Conservation (phyloP, 2,329 filamentous ascomycete species). For the Ilyonectria destructans region DNA sequence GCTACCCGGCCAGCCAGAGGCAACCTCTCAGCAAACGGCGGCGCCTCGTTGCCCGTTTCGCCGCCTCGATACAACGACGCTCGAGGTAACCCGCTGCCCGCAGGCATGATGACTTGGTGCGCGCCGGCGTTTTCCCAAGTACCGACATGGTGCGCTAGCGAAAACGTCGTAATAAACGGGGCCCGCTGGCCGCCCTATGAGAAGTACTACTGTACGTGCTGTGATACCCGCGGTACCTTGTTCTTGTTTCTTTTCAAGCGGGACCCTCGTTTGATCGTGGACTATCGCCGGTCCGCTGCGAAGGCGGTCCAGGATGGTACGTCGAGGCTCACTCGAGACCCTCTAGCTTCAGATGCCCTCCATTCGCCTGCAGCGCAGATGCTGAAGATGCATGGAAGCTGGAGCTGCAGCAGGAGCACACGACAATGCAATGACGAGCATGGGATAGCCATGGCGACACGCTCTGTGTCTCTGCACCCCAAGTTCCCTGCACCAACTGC, state of each 20-base stretch:
- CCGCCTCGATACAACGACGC: constrained; percentile 16
- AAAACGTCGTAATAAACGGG: constrained; percentile 45
- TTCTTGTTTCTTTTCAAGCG: neutral
- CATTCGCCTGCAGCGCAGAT: constrained; percentile 19
- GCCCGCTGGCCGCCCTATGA: constrained; percentile 25
- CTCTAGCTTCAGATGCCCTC: neutral
- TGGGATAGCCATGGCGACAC: neutral
- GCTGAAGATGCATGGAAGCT: constrained; percentile 17
- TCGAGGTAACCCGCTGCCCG: constrained; percentile 8
- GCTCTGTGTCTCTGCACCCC: neutral
- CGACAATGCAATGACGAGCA: constrained; percentile 19
- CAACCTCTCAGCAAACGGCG: constrained; percentile 9
- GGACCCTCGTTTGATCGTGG: neutral
- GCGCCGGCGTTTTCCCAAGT: constrained; percentile 13
- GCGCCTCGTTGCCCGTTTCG: neutral
- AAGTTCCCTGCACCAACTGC: neutral
- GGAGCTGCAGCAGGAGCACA: constrained; percentile 25
- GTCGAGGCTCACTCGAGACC: constrained; percentile 1
- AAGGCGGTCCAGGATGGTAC: neutral
- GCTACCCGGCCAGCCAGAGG: constrained; percentile 22
- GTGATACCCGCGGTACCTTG: neutral
- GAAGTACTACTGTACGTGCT: neutral
- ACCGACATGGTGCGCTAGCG: constrained; percentile 44
- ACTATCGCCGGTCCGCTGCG: neutral
- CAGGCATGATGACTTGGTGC: constrained; percentile 7